phyloP scores from a whole-genome alignment of 2,329 filamentous ascomycete species.

The Pyrenochaeta sp. region DNA sequence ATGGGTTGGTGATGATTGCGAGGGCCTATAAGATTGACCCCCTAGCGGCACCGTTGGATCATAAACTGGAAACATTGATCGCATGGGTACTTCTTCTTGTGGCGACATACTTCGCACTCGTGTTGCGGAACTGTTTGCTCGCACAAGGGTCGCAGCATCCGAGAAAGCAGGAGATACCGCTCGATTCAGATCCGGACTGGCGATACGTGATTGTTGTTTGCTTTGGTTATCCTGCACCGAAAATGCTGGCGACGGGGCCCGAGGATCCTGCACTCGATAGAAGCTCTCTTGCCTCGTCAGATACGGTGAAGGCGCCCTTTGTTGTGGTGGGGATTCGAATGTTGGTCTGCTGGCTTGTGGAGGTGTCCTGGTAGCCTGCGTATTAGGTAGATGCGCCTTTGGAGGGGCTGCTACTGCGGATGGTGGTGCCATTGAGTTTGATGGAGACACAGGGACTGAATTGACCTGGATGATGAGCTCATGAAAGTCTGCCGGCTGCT shows the following conservation, averaged over 20 bases:
- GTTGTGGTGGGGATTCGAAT: conserved; percentile 36
- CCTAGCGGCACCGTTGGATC: conserved; percentile 72
- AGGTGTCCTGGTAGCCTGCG: conserved; percentile 27
- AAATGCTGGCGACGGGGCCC: conserved; percentile 30
- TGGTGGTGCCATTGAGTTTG: conserved; percentile 33
- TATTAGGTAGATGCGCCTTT: conserved; percentile 37
- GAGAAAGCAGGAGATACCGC: conserved; percentile 48
- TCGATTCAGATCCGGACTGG: conserved; percentile 42
- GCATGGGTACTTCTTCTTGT: conserved; percentile 58
- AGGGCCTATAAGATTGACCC: conserved; percentile 75
- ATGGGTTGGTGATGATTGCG: conserved; percentile 68
- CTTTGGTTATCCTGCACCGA: conserved; percentile 22
- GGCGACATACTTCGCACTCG: conserved; percentile 32
- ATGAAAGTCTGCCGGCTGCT: conserved; percentile 47
- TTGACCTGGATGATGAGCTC: conserved; percentile 52
- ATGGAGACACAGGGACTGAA: conserved; percentile 46
- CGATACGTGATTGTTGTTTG: conserved; percentile 19
- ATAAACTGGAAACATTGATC: conserved; percentile 80
- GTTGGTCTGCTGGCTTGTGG: conserved; percentile 28
- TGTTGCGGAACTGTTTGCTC: conserved; percentile 48
- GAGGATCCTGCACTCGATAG: conserved; percentile 28
- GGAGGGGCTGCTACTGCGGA: conserved; percentile 35
- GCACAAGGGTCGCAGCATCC: conserved; percentile 45
- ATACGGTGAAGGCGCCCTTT: conserved; percentile 29
- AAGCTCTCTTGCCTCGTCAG: conserved; percentile 24